Percentiles rank a stretch among this genome's conserved stretches.
These are phyloP conservation scores for Naganishia kalamii DNA, from an alignment of 768 basidiomycete genomes.

Conservation along the genomic window DNA sequence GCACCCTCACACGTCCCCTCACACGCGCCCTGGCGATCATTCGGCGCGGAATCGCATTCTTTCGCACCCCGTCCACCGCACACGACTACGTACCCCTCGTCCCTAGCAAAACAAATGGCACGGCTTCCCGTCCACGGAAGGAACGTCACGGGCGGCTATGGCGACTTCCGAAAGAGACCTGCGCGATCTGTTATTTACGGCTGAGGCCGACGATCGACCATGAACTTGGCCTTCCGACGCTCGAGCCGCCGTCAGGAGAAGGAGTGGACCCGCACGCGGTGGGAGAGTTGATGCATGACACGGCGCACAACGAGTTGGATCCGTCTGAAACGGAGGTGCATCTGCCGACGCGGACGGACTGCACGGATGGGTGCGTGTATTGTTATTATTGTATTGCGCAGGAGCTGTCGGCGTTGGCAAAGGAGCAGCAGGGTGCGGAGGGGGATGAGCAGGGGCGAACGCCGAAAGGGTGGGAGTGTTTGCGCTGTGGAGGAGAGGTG, in stretches of 20 bases:
- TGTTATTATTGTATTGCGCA: constrained; percentile 91
- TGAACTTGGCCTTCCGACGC: constrained; percentile 54
- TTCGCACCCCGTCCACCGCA: constrained; percentile 17
- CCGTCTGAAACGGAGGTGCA: constrained; percentile 76
- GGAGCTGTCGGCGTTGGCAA: constrained; percentile 63
- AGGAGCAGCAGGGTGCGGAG: constrained; percentile 16
- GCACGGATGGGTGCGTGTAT: constrained; percentile 73
- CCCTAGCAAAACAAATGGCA: neutral
- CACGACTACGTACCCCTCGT: constrained; percentile 24
- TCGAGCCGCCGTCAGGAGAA: constrained; percentile 26
- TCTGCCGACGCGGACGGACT: constrained; percentile 52
- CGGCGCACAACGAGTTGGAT: constrained; percentile 49
- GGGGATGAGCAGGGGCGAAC: constrained; percentile 7
- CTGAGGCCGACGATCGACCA: constrained; percentile 24
- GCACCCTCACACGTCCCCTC: constrained; percentile 41
- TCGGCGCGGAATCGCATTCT: constrained; percentile 25
- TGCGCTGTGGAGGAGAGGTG: constrained; percentile 68
- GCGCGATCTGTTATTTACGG: constrained; percentile 67
- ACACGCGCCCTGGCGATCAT: constrained; percentile 24
- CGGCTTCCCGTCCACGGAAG: neutral
- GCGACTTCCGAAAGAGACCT: constrained; percentile 65
- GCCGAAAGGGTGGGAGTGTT: constrained; percentile 67
- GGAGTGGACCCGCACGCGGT: constrained; percentile 24
- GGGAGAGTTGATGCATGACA: constrained; percentile 14
- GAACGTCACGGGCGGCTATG: constrained; percentile 59